phyloP scores from a whole-genome alignment of 176 grass and related monocot species.

The Alopecurus myosuroides region DNA sequence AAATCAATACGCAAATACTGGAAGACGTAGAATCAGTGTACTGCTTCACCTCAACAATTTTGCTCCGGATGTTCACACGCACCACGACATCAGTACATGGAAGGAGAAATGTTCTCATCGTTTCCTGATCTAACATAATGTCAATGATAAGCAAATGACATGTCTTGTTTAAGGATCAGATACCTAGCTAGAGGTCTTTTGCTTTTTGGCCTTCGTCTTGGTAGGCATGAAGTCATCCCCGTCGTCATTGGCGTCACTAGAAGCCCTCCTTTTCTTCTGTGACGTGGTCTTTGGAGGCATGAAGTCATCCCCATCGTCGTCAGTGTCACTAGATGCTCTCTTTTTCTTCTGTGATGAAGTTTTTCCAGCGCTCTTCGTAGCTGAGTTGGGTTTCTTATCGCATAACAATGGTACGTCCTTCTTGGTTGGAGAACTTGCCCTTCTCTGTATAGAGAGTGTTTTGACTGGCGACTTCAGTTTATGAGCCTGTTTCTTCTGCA shows the following conservation, averaged over 20 bases:
- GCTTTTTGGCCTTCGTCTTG: conserved; percentile 31
- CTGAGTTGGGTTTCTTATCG: conserved; percentile 21
- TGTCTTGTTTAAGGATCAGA: neutral
- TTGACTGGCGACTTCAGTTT: conserved; percentile 60
- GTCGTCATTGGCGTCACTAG: conserved; percentile 17
- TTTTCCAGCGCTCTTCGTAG: conserved; percentile 23
- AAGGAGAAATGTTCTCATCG: conserved; percentile 8
- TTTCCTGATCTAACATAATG: conserved; percentile 17
- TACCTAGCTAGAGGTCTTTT: conserved; percentile 40
- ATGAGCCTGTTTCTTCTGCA: conserved; percentile 47
- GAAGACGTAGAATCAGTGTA: neutral
- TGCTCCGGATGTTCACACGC: neutral
- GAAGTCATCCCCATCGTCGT: conserved; percentile 37
- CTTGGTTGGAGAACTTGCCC: conserved; percentile 13
- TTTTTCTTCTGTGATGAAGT: conserved; percentile 34
- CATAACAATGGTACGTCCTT: neutral
- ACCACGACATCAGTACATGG: neutral
- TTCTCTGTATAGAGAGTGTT: conserved; percentile 25
- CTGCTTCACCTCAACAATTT: neutral
- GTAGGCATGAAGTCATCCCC: conserved; percentile 16
- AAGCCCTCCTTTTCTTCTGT: conserved; percentile 48
- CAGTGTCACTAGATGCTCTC: conserved; percentile 30
- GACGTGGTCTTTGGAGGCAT: conserved; percentile 3
- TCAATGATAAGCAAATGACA: neutral
- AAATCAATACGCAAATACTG: neutral